These are phyloP conservation scores for Fusarium pilosicola DNA, from an alignment of 2,329 filamentous ascomycete species.

Conservation along the genomic window DNA sequence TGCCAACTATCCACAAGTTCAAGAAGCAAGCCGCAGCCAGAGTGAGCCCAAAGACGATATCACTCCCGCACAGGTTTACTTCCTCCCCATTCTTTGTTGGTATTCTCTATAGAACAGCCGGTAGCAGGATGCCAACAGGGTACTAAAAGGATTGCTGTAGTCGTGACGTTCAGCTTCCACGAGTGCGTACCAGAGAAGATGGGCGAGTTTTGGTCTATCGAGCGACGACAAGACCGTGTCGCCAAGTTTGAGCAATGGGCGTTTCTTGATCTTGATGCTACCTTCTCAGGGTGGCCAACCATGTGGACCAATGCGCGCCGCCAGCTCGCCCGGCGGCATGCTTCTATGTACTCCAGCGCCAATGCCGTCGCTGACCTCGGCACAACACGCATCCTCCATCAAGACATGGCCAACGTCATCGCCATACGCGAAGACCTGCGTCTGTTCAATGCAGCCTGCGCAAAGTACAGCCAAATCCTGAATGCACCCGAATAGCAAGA, in stretches of 20 bases:
- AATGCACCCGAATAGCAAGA: background rate
- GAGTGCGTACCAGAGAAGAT: background rate
- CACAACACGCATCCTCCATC: background rate
- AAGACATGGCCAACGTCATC: background rate
- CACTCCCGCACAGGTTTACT: background rate
- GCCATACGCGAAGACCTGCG: background rate
- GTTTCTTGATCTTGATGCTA: background rate
- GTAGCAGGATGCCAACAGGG: accelerated
- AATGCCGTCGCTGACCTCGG: background rate
- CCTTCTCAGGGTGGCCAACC: background rate
- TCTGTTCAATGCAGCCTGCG: background rate
- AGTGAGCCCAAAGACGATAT: accelerated
- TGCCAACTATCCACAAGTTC: background rate
- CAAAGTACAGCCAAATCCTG: background rate
- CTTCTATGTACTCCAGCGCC: background rate
- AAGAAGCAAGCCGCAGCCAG: background rate
- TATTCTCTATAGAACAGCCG: background rate
- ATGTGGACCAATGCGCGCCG: background rate
- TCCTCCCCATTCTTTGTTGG: background rate
- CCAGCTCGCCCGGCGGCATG: background rate
- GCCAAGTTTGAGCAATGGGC: background rate
- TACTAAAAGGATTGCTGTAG: accelerated
- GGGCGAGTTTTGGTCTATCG: background rate
- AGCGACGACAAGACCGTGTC: background rate
- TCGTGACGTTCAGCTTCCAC: background rate